phyloP scores from a whole-genome alignment of 306 rosid genomes.

The Rubus parviflorus region DNA sequence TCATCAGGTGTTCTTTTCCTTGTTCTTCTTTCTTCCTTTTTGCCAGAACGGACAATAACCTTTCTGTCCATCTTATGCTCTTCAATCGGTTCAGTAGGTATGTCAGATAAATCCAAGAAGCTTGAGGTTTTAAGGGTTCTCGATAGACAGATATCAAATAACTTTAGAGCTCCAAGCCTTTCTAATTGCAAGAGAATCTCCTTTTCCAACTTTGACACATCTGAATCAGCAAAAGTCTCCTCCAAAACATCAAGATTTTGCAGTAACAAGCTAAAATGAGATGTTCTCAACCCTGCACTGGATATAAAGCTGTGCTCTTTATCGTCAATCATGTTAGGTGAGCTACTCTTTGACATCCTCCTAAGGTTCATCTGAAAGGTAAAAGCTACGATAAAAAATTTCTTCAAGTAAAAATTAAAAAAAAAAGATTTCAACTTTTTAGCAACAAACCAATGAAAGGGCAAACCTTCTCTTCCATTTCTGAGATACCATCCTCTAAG shows the following conservation, averaged over 20 bases:
- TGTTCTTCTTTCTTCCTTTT: constrained; percentile 48
- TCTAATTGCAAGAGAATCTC: constrained; percentile 59
- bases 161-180: constrained; percentile 74
- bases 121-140: constrained; percentile 47
- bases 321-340: constrained; percentile 30
- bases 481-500: constrained; percentile 39
- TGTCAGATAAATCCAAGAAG: constrained; percentile 25
- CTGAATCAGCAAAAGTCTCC: constrained; percentile 67
- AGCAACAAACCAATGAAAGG: constrained; percentile 4
- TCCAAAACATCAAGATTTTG: constrained; percentile 75
- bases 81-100: constrained; percentile 25
- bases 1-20: constrained; percentile 37
- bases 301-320: constrained; percentile 28
- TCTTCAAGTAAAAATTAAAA: not conserved
- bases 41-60: constrained; percentile 52
- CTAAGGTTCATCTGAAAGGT: constrained; percentile 44
- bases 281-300: constrained; percentile 24
- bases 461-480: constrained; percentile 57
- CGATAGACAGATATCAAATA: constrained; percentile 57
- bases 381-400: constrained; percentile 25
- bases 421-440: not conserved
- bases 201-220: constrained; percentile 51
- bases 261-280: constrained; percentile 61
- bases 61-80: constrained; percentile 32
- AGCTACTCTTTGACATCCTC: constrained; percentile 36